Conservation (phyloP, 495 filamentous ascomycete species). For the Daldinia loculata region DNA sequence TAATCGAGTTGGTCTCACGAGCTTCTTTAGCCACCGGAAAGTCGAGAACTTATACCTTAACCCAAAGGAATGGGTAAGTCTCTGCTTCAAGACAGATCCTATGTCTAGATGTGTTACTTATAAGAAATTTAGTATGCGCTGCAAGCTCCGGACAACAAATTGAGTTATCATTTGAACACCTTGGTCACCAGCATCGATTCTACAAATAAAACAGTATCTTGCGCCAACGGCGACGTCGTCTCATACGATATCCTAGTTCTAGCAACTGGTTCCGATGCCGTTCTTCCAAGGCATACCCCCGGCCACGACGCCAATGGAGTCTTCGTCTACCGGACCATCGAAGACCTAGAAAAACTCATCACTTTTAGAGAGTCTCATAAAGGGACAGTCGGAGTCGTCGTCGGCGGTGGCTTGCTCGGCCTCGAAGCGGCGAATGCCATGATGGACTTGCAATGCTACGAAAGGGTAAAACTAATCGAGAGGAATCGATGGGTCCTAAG, state of each 20-base stretch:
- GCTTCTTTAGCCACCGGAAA: conserved; percentile 89
- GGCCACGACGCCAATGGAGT: conserved; percentile 87
- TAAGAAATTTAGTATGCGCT: conserved; percentile 26
- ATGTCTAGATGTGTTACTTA: conserved; percentile 3
- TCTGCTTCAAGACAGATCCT: too few species aligned
- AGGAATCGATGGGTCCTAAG: conserved; percentile 89
- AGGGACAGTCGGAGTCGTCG: conserved; percentile 77
- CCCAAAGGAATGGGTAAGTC: conserved; percentile 83
- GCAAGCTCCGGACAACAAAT: conserved; percentile 64
- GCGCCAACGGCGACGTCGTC: conserved; percentile 74
- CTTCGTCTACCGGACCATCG: conserved; percentile 94
- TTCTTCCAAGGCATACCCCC: conserved; percentile 81
- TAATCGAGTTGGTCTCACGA: conserved; percentile 94
- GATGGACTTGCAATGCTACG: conserved; percentile 85
- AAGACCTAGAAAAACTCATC: conserved; percentile 85
- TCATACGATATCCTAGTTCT: conserved; percentile 88
- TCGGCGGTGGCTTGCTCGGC: conserved; percentile 90
- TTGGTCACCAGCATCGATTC: conserved; percentile 76
- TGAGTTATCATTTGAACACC: conserved; percentile 88
- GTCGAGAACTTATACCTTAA: conserved; percentile 93
- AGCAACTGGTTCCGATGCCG: conserved; percentile 90
- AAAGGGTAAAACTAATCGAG: conserved; percentile 84
- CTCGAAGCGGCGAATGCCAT: conserved; percentile 96
- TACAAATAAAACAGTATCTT: conserved; percentile 70
- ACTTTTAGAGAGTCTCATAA: conserved; percentile 70